Base-by-base conservation (phyloP, 768 basidiomycete species). In the Lactarius vividus region DNA sequence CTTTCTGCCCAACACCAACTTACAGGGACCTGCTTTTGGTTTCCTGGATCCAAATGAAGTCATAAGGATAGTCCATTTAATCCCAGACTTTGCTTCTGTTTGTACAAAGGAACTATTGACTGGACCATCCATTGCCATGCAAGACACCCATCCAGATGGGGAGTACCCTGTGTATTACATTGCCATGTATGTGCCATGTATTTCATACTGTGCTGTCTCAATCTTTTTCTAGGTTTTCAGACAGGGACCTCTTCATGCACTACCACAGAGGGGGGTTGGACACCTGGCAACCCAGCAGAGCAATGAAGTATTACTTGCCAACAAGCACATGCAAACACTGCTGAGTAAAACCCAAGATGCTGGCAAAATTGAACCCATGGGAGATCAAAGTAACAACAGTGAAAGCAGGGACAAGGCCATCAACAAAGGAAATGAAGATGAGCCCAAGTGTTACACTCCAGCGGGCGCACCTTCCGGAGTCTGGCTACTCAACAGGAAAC, bases 41-140 rank as follows among this genome's bases (percentile, higher is more conserved):
- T 77, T 77, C 60, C 56, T 77, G 16, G 72, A 77, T 61, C 75
- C 76, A 2, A 37, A 35, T 3, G 42, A 61, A 4, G 72, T 77
- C 23, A 70, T 76, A 54, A 70, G 71, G 4, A 69, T 64, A 18
- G 64, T 69, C 3, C 76, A 77, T 54, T 37, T 77, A 0, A 73
- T 76, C 16, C 76, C 76, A 0, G 73, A 64, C n/a, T 77, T 74
- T 57, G n/a, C 59, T 9, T 57, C 69, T 53, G 72, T 74, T 11
- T 52, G 39, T 11, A 71, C 44, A 0, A 26, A 20, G 13, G 28
- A 20, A 4, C 26, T 39, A 10, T 23, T 61, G 44, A n/a, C 20
- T n/a, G 44, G 44, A 18, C 13, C 33, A 29, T 15, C 53, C 23
- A 28, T 26, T 2, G 13, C 31, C 28, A 3, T 6, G 2, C 15